phyloP scores from a whole-genome alignment of 108 stramenopile species.

The Poteriospumella lacustris region DNA sequence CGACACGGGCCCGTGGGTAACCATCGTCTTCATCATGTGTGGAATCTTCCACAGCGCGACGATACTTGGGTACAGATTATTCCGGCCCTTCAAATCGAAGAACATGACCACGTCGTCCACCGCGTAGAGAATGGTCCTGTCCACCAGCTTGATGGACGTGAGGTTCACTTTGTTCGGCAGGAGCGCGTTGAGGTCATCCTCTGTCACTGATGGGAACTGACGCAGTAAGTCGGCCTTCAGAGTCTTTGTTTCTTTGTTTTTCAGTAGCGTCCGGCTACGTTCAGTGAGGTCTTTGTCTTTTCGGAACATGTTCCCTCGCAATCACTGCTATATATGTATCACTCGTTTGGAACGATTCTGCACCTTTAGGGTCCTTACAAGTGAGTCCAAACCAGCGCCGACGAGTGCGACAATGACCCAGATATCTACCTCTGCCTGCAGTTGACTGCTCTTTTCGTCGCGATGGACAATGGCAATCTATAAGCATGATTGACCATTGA shows the following conservation, averaged over 20 bases:
- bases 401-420: too few species aligned
- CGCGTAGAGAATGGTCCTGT: background rate
- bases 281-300: background rate
- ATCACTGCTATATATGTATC: too few species aligned
- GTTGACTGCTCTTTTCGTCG: too few species aligned
- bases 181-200: background rate
- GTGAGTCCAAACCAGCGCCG: too few species aligned
- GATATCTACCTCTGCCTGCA: too few species aligned
- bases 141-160: background rate
- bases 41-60: background rate
- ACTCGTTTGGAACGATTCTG: too few species aligned
- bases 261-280: background rate
- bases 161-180: background rate
- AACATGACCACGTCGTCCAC: background rate
- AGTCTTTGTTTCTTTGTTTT: background rate
- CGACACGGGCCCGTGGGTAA: constrained; percentile 4
- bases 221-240: background rate
- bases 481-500: too few species aligned
- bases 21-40: background rate
- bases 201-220: background rate
- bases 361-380: too few species aligned
- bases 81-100: background rate
- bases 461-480: too few species aligned
- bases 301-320: constrained; percentile 4
- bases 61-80: background rate